phyloP scores from a whole-genome alignment of 805 yeast genomes.

The Ascoidea tarda region DNA sequence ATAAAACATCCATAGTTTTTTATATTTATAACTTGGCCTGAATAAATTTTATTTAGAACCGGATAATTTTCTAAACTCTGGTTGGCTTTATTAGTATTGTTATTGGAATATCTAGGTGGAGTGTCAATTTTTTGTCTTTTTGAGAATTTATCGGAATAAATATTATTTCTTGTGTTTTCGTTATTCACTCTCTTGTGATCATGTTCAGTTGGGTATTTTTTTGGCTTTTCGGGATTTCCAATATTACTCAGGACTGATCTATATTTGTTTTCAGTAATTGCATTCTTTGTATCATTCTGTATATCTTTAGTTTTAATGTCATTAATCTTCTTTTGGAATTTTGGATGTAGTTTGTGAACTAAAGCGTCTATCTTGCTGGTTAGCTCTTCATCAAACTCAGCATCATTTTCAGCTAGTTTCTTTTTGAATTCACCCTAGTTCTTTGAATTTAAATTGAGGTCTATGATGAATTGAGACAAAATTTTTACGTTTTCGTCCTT shows the following conservation, averaged over 20 bases:
- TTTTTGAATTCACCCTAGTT: conserved; percentile 21
- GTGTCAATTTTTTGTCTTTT: conserved; percentile 7
- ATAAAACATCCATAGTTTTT: conserved; percentile 74
- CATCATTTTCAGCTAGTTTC: conserved; percentile 27
- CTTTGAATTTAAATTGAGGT: conserved; percentile 10
- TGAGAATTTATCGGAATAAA: background rate
- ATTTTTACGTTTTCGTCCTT: background rate
- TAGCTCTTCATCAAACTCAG: conserved; percentile 21
- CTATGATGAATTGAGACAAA: background rate
- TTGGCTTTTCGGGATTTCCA: conserved; percentile 6
- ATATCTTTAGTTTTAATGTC: conserved; percentile 8
- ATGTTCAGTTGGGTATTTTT: conserved; percentile 9
- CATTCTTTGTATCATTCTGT: conserved; percentile 10
- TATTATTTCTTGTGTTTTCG: conserved; percentile 3
- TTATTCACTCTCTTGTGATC: conserved; percentile 7
- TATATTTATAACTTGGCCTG: conserved; percentile 46
- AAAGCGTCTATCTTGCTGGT: conserved; percentile 9
- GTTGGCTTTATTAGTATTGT: too few relatives aligned
- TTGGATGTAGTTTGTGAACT: background rate
- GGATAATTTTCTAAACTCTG: conserved; percentile 18
- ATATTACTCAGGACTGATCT: conserved; percentile 2
- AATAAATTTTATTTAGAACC: conserved; percentile 32
- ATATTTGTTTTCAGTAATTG: conserved; percentile 7
- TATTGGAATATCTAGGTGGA: background rate
- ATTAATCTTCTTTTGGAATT: conserved; percentile 7